A percentile compares a stretch with the other conserved stretches of the same genome.
These are phyloP conservation scores for Talaromyces atroroseus DNA, from an alignment of 2,329 filamentous ascomycete species.

Conservation along the genomic window DNA sequence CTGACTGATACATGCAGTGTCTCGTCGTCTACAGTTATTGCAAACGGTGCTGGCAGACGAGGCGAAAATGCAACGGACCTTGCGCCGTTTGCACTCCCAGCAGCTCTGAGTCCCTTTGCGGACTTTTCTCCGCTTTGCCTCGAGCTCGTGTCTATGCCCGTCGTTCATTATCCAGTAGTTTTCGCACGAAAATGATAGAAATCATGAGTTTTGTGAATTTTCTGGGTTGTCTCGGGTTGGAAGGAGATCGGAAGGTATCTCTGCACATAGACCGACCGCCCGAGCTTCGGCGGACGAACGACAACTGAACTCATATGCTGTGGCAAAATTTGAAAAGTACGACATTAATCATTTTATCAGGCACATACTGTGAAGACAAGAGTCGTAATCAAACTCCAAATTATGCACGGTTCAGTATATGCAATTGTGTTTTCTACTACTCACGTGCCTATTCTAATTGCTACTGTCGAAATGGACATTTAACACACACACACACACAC, in stretches of 20 bases:
- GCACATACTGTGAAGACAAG: too few species aligned
- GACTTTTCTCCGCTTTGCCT: conserved; percentile 17
- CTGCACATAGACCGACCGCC: too few species aligned
- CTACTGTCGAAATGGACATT: too few species aligned
- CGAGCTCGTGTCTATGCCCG: not conserved
- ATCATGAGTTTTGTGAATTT: too few species aligned
- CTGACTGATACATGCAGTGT: conserved; percentile 41
- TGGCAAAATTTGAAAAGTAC: too few species aligned
- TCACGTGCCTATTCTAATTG: too few species aligned
- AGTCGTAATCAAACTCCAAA: too few species aligned
- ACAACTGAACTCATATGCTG: not conserved
- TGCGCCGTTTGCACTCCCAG: conserved; percentile 18
- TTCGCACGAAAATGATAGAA: too few species aligned
- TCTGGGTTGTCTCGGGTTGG: not conserved
- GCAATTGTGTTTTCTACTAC: too few species aligned
- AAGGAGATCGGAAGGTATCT: not conserved
- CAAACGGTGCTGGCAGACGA: conserved; percentile 19
- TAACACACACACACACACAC: too few species aligned
- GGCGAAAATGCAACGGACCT: conserved; percentile 29
- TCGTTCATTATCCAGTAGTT: not conserved
- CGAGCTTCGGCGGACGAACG: conserved; percentile 3
- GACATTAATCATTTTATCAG: too few species aligned
- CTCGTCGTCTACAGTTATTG: conserved; percentile 24
- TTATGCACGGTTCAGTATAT: too few species aligned
- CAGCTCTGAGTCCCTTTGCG: conserved; percentile 33